Evolutionary conservation across 805 yeast species (phyloP).

Genomic region (Brettanomyces sp.): DNA sequence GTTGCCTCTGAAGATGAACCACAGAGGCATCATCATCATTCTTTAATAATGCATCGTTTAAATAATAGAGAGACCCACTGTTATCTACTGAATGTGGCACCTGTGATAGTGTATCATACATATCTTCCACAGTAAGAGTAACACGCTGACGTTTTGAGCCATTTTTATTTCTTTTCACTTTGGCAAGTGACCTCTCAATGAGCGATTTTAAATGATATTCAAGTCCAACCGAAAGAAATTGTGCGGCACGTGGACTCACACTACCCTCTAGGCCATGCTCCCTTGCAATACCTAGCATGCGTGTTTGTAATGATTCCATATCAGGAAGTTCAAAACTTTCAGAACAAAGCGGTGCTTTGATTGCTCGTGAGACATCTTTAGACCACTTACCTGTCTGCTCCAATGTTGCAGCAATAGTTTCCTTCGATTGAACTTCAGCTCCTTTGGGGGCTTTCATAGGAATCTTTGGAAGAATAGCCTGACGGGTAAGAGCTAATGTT

Average conservation of each 20-base stretch:
- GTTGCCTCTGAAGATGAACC: slow-evolving; percentile 6
- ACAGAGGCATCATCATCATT: slow-evolving; percentile 44
- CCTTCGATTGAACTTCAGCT: not conserved
- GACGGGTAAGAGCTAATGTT: slow-evolving; percentile 58
- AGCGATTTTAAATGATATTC: slow-evolving; percentile 72
- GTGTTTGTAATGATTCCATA: slow-evolving; percentile 49
- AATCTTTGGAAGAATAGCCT: slow-evolving; percentile 70
- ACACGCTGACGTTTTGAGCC: slow-evolving; percentile 25
- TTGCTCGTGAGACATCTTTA: slow-evolving; percentile 81
- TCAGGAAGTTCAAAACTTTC: slow-evolving; percentile 83
- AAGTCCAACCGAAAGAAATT: slow-evolving; percentile 67
- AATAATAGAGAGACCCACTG: slow-evolving; percentile 46
- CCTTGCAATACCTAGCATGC: slow-evolving; percentile 75
- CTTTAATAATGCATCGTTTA: slow-evolving; percentile 38
- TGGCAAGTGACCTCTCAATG: slow-evolving; percentile 66
- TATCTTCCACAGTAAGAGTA: slow-evolving; percentile 55
- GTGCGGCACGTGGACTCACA: slow-evolving; percentile 70
- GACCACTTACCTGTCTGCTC: slow-evolving; percentile 71
- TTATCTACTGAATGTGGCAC: slow-evolving; percentile 65
- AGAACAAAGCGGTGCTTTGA: slow-evolving; percentile 69
- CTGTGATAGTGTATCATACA: slow-evolving; percentile 52
- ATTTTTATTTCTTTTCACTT: slow-evolving; percentile 46
- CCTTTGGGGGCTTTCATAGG: slow-evolving; percentile 38
- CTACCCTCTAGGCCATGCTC: slow-evolving; percentile 85
- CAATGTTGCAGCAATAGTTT: slow-evolving; percentile 2